Conservation (phyloP, 192 early-diverging fungal species). For the Mycoemilia scoparia region DNA sequence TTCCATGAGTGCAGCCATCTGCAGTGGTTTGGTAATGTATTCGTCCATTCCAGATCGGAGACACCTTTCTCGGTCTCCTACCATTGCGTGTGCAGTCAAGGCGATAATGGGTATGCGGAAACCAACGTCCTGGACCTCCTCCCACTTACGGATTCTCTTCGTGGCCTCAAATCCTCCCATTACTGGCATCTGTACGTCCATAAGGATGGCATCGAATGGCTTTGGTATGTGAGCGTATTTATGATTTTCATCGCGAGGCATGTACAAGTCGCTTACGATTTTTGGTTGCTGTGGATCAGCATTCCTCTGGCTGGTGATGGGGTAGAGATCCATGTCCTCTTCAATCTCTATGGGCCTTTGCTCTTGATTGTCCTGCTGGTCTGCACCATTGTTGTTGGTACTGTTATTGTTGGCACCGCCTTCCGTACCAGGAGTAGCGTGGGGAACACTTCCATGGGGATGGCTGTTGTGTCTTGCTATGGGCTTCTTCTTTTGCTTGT, state of each 20-base stretch:
- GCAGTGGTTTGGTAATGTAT: slow-evolving; percentile 49
- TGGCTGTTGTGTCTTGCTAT: no score
- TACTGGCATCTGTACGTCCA: slow-evolving; percentile 84
- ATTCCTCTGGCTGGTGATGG: no score
- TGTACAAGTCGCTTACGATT: slow-evolving; percentile 35
- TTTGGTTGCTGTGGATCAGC: no score
- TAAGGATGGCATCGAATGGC: slow-evolving; percentile 48
- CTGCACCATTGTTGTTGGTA: no score
- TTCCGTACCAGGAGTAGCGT: no score
- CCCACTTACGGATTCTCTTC: slow-evolving; percentile 51
- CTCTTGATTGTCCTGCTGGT: no score
- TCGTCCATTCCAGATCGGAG: slow-evolving; percentile 68
- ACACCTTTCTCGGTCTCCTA: slow-evolving; percentile 75
- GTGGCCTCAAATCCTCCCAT: slow-evolving; percentile 84
- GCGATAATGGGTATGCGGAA: slow-evolving; percentile 64
- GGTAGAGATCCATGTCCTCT: no score
- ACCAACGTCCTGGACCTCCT: slow-evolving; percentile 33
- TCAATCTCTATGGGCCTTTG: no score
- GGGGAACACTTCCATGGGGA: no score
- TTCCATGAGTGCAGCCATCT: slow-evolving; percentile 20
- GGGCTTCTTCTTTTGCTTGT: no score
- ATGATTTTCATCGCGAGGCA: not conserved
- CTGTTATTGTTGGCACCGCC: no score
- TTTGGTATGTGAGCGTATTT: slow-evolving; percentile 23
- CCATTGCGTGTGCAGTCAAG: slow-evolving; percentile 78